phyloP scores from a whole-genome alignment of 495 filamentous ascomycete species.

The Penicillium cinerascens region DNA sequence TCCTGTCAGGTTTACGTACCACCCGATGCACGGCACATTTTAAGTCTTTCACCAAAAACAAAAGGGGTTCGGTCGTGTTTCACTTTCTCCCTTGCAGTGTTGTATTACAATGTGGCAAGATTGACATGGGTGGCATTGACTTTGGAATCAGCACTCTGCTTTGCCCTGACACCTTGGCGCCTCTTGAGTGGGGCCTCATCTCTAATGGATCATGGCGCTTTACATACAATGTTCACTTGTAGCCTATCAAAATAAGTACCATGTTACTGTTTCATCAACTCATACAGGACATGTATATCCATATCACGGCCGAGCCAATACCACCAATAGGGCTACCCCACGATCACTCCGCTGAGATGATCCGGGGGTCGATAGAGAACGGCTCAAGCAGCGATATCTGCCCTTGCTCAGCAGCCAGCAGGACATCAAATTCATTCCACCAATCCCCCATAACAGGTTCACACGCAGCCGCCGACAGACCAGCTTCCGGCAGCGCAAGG shows the following conservation, averaged over 20 bases:
- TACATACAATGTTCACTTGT: not conserved
- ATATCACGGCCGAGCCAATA: no score
- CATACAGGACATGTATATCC: no score
- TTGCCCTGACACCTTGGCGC: not conserved
- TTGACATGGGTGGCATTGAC: slow-evolving; percentile 1
- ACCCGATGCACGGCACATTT: slow-evolving; percentile 1
- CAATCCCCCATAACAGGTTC: slow-evolving; percentile 4
- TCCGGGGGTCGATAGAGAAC: slow-evolving; percentile 17
- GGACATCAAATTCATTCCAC: slow-evolving; percentile 41
- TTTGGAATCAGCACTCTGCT: slow-evolving; percentile 8
- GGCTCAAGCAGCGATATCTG: slow-evolving; percentile 9
- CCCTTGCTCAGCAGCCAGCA: slow-evolving; percentile 32
- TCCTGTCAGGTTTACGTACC: not conserved
- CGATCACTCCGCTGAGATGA: slow-evolving; percentile 6
- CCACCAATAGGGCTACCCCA: not conserved
- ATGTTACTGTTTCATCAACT: no score
- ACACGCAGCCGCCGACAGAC: slow-evolving; percentile 8
- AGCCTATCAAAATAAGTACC: not conserved
- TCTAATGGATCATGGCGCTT: not conserved
- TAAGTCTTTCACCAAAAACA: not conserved
- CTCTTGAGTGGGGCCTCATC: not conserved
- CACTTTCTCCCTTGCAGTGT: slow-evolving; percentile 3
- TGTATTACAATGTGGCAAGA: slow-evolving; percentile 15
- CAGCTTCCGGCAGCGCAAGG: slow-evolving; percentile 4
- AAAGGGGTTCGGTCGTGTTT: slow-evolving; percentile 13